Conservation (phyloP, 1,284 basidiomycete genomes). For the Malassezia furfur region DNA sequence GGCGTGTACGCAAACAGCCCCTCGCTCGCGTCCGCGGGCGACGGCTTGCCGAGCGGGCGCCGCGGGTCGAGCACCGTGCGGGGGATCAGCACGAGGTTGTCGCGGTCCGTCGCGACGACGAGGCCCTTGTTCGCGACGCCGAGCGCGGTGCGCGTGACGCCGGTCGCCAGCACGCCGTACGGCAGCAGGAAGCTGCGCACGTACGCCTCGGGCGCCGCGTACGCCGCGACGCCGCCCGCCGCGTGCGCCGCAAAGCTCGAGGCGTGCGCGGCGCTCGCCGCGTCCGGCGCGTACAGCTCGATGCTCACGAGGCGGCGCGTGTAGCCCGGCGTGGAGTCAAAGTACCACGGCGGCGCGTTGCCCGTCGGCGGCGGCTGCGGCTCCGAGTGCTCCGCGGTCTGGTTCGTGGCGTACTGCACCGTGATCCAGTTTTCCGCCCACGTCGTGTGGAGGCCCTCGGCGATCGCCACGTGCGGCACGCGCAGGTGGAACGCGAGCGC, state of each 20-base stretch:
- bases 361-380: not conserved
- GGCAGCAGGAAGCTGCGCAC: conserved; percentile 67
- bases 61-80: conserved; percentile 72
- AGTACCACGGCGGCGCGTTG: conserved; percentile 6
- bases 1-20: conserved; percentile 75
- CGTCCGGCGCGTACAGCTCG: conserved; percentile 72
- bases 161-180: conserved; percentile 60
- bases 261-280: conserved; percentile 9
- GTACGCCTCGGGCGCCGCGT: conserved; percentile 48
- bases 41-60: conserved; percentile 65
- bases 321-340: not conserved
- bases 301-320: conserved; percentile 55
- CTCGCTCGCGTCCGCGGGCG: conserved; percentile 71
- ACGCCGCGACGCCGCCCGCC: not conserved
- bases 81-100: conserved; percentile 67
- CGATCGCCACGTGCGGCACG: conserved; percentile 38
- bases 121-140: conserved; percentile 80
- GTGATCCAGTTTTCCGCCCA: conserved; percentile 89
- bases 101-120: conserved; percentile 70
- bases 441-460: conserved; percentile 56
- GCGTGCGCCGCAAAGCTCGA: conserved; percentile 19
- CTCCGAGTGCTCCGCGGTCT: conserved; percentile 51
- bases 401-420: conserved; percentile 59
- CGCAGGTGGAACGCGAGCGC: conserved; percentile 54
- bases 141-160: conserved; percentile 63